phyloP scores from a whole-genome alignment of 352 stramenopile genomes.

The Phytophthora tubulina region DNA sequence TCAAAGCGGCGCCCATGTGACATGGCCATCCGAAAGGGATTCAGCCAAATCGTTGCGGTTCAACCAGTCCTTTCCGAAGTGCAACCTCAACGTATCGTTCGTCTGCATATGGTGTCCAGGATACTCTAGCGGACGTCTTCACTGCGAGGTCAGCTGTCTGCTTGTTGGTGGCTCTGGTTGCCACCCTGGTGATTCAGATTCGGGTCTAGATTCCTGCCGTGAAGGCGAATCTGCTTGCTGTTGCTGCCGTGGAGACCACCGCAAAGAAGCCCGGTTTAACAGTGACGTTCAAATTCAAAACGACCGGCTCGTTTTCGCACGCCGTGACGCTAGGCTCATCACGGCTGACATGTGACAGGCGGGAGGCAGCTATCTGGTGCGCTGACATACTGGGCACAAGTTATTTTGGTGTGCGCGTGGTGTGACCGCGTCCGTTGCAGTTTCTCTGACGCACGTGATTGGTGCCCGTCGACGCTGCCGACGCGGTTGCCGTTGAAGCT shows the following conservation, averaged over 20 bases:
- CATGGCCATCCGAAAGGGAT: slow-evolving; percentile 27
- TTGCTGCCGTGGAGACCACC: background rate
- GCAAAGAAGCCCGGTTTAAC: slow-evolving; percentile 12
- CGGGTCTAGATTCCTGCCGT: background rate
- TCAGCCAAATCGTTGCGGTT: slow-evolving; percentile 43
- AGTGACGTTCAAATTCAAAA: slow-evolving; percentile 3
- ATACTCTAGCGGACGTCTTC: background rate
- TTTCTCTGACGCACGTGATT: slow-evolving; percentile 16
- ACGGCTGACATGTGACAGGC: slow-evolving; percentile 36
- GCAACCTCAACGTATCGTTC: slow-evolving; percentile 27
- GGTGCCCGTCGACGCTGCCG: slow-evolving; percentile 21
- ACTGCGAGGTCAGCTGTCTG: background rate
- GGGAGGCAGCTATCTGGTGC: slow-evolving; percentile 8
- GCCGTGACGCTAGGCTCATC: slow-evolving; percentile 21
- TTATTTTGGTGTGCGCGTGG: slow-evolving; percentile 3
- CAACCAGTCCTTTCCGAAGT: slow-evolving; percentile 29
- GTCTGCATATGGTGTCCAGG: slow-evolving; percentile 10
- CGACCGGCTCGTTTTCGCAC: slow-evolving; percentile 3
- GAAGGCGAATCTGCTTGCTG: background rate
- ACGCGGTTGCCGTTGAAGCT: slow-evolving; percentile 48
- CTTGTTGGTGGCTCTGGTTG: background rate
- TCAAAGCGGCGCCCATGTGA: slow-evolving; percentile 36
- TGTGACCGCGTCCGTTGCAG: slow-evolving; percentile 2
- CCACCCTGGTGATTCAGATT: background rate
- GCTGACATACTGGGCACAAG: slow-evolving; percentile 22